phyloP scores from a whole-genome alignment of 2,329 filamentous ascomycete species.

The Hyphodiscus sp. region DNA sequence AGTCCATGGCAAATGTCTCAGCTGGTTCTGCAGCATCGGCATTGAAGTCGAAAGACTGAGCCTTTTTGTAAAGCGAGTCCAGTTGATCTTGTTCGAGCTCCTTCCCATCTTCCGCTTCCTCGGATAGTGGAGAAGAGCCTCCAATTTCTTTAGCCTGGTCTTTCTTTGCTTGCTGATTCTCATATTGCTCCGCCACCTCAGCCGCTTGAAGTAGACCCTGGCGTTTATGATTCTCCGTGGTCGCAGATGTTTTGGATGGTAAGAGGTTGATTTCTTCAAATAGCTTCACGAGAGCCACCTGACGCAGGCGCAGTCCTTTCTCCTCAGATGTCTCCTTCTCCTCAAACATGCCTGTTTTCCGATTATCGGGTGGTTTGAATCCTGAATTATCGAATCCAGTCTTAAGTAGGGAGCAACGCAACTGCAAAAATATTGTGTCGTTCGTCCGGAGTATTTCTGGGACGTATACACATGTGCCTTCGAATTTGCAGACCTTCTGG shows the following conservation, averaged over 20 bases:
- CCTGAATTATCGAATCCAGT: conserved; percentile 63
- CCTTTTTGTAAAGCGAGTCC: conserved; percentile 89
- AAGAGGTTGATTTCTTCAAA: conserved; percentile 84
- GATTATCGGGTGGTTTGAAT: conserved; percentile 61
- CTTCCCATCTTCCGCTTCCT: conserved; percentile 70
- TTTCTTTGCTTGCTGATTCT: conserved; percentile 43
- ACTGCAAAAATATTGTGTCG: conserved; percentile 88
- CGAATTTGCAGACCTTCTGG: conserved; percentile 80
- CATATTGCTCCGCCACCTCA: conserved; percentile 75
- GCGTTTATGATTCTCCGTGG: conserved; percentile 71
- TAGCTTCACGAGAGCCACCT: conserved; percentile 80
- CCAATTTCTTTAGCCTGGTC: conserved; percentile 12
- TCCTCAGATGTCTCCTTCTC: conserved; percentile 82
- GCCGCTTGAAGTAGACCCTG: conserved; percentile 81
- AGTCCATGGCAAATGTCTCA: conserved; percentile 70
- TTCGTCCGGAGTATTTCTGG: conserved; percentile 81
- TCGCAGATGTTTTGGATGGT: conserved; percentile 67
- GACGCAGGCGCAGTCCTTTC: conserved; percentile 72
- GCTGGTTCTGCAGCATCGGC: conserved; percentile 83
- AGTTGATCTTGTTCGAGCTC: conserved; percentile 95
- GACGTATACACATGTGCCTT: conserved; percentile 82
- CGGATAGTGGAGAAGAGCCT: conserved; percentile 43
- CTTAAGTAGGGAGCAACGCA: conserved; percentile 69
- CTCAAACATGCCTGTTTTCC: conserved; percentile 69
- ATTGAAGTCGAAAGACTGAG: conserved; percentile 91